These are phyloP conservation scores for Dentipellis sp. DNA, from an alignment of 768 basidiomycete genomes.

Conservation along the genomic window DNA sequence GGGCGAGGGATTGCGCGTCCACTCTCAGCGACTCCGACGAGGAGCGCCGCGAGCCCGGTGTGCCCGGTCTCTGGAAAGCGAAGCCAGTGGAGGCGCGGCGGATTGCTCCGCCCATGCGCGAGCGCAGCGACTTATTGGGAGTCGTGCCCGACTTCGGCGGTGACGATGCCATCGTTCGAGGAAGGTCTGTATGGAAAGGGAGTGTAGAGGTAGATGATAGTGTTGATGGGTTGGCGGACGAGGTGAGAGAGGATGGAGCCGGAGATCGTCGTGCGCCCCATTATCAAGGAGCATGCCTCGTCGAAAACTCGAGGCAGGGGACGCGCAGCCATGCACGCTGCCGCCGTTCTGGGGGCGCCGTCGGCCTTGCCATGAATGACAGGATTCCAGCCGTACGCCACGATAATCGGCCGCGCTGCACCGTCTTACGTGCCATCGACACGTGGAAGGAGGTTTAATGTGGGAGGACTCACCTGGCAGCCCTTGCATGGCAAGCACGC, in stretches of 20 bases:
- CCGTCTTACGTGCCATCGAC: not conserved
- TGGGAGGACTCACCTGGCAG: not conserved
- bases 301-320: constrained; percentile 10
- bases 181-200: not conserved
- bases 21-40: constrained; percentile 21
- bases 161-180: constrained; percentile 8
- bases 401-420: not conserved
- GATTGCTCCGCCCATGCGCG: constrained; percentile 13
- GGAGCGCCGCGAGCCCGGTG: constrained; percentile 5
- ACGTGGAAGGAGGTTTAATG: not conserved
- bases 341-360: constrained; percentile 2
- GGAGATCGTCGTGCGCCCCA: constrained; percentile 2
- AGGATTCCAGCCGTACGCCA: not conserved
- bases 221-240: too few species aligned
- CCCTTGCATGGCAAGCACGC: not conserved
- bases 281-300: constrained; percentile 13
- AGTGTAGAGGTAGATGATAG: constrained; percentile 1
- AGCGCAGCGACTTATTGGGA: constrained; percentile 4
- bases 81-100: constrained; percentile 11
- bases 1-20: constrained; percentile 23
- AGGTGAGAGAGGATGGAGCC: not conserved
- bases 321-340: constrained; percentile 7
- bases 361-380: not conserved
- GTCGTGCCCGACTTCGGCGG: not conserved
- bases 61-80: constrained; percentile 6